Percentiles rank a stretch among this genome's conserved stretches.
Evolutionary conservation across 2,329 filamentous ascomycete species (phyloP).

Genomic region (Colletotrichum filicis): DNA sequence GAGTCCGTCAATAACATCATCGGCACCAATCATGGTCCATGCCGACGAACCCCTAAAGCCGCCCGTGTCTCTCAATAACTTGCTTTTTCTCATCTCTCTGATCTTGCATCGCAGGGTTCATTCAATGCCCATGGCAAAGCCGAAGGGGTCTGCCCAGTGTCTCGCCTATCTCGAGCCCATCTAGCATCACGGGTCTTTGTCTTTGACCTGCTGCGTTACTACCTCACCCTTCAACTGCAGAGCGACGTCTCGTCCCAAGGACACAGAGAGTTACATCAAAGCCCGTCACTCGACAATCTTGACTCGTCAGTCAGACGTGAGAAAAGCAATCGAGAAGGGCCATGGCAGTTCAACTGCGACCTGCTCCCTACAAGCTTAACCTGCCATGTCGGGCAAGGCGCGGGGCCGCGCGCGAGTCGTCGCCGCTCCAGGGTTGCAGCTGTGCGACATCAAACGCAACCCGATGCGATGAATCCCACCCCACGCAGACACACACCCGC

Average conservation of each 20-base stretch:
- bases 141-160: background rate
- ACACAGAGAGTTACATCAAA: conserved; percentile 8
- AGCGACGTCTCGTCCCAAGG: background rate
- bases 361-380: background rate
- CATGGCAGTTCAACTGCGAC: background rate
- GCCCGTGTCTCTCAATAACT: background rate
- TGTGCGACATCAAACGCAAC: conserved; percentile 24
- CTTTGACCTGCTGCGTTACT: background rate
- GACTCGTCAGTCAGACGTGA: background rate
- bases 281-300: conserved; percentile 19
- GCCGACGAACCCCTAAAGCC: background rate
- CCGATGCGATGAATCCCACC: conserved; percentile 21
- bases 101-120: background rate
- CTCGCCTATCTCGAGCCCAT: conserved; percentile 2
- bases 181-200: background rate
- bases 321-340: background rate
- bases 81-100: background rate
- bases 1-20: background rate
- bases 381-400: conserved; percentile 14
- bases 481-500: conserved; percentile 16
- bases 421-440: conserved; percentile 27
- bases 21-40: background rate
- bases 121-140: background rate
- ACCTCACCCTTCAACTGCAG: background rate
- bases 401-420: conserved; percentile 22